Evolutionary conservation across 73 alveolate genomes (phyloP).

Genomic region (Tetrahymena elliotti): DNA sequence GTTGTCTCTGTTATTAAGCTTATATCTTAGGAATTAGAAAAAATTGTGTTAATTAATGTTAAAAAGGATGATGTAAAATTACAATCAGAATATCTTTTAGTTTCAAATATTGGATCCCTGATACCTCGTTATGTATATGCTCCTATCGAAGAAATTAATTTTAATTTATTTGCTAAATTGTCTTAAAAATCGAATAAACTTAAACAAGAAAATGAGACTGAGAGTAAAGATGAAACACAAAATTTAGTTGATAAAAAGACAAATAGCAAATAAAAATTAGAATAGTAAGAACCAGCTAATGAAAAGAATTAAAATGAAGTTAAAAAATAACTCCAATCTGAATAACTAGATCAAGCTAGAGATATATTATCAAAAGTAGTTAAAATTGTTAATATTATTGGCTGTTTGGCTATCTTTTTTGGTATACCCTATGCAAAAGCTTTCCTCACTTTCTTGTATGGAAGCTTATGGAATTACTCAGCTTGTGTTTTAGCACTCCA

Average conservation of each 20-base stretch:
- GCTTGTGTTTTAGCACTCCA: constrained; percentile 12
- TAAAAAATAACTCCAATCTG: neutral
- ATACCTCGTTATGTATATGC: constrained; percentile 24
- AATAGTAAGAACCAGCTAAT: neutral
- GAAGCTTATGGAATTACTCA: constrained; percentile 8
- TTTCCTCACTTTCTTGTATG: constrained; percentile 7
- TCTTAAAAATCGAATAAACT: neutral
- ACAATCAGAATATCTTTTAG: constrained; percentile 11
- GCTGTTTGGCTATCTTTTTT: constrained; percentile 4
- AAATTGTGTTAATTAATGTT: constrained; percentile 5
- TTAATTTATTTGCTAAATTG: constrained; percentile 11
- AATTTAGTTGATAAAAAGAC: neutral
- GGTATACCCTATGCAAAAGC: constrained; percentile 25
- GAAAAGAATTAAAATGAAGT: neutral
- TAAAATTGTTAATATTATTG: constrained; percentile 3
- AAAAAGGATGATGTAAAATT: neutral
- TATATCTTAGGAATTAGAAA: constrained; percentile 13
- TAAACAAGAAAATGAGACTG: neutral
- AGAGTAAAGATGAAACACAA: neutral
- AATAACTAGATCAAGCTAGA: neutral
- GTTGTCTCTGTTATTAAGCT: constrained; percentile 12
- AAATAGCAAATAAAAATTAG: neutral
- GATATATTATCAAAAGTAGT: neutral
- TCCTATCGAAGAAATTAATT: constrained; percentile 7
- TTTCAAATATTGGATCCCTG: constrained; percentile 12